Base-by-base conservation (phyloP, 164 flowering plant genomes). In the Platanus orientalis region DNA sequence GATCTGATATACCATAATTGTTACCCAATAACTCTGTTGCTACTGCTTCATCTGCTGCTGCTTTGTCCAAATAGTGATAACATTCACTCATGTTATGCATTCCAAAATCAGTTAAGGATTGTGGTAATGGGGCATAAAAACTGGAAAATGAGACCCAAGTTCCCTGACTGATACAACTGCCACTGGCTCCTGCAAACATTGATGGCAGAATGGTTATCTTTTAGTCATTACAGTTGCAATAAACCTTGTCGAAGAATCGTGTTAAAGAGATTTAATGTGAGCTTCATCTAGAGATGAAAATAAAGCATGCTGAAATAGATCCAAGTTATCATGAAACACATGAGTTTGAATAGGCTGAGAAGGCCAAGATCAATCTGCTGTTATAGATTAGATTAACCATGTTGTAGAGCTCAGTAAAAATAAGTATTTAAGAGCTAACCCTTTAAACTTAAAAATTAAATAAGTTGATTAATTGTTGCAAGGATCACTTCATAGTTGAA, bases 151-250 rank as follows among this genome's bases (percentile, higher is more conserved):
- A n/a, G n/a, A n/a, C n/a, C 34, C 12, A 14, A 25, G 32, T 64
- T 36, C 6, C 7, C 6, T 47, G 56, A 40, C 30, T 52, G 40
- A 47, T 6, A 47, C 14, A 32, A 45, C 24, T 7, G 12, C 50
- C 47, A 12, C 44, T 30, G 24, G 29, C 40, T 54, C 64, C 65
- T 62, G 69, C 61, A 70, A 53, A 62, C 14, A 59, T 12, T 57
- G 65, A 11, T 28, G n/a, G 16, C 25, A 28, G 19, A 53, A 57
- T 57, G 27, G 7, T 32, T 20, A 57, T 10, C 26, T n/a, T n/a
- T n/a, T n/a, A n/a, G n/a, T n/a, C n/a, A n/a, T n/a, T n/a, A n/a
- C 20, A 2, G 24, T 36, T 36, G 42, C 36, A n/a, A n/a, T n/a
- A n/a, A n/a, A n/a, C n/a, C 16, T 20, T 19, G 32, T 24, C 27